Evolutionary conservation across 805 yeast species (phyloP).

Genomic region (Schizosaccharomyces japonicus): DNA sequence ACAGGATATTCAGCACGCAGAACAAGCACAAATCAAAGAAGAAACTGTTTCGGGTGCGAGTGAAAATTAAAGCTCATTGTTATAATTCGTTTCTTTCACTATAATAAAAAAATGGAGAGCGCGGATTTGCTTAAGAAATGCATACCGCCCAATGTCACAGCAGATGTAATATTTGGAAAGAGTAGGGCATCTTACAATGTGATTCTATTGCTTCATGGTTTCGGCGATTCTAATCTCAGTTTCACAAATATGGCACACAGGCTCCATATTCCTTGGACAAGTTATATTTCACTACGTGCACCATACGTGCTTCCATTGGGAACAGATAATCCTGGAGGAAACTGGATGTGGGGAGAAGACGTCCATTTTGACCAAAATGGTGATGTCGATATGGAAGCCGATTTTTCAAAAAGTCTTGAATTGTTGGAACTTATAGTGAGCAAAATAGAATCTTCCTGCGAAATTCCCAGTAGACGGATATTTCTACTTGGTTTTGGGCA

Average conservation of each 20-base stretch:
- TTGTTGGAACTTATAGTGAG: background rate
- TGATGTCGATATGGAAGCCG: background rate
- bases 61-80: background rate
- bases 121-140: background rate
- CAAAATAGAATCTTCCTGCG: background rate
- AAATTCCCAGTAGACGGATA: background rate
- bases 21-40: constrained; percentile 6
- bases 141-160: background rate
- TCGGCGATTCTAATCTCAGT: constrained; percentile 1
- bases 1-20: background rate
- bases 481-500: constrained; percentile 3
- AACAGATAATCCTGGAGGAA: background rate
- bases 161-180: background rate
- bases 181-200: background rate
- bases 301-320: background rate
- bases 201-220: constrained; percentile 3
- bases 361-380: constrained; percentile 2
- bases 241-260: background rate
- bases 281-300: constrained; percentile 1
- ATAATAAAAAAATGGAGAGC: too few relatives aligned
- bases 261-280: background rate
- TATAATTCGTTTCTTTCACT: background rate
- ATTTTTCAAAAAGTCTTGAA: background rate
- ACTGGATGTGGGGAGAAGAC: constrained; percentile 5
- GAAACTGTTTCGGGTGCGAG: background rate